A percentile compares a stretch with the other conserved stretches of the same genome.
Conservation (phyloP, 305 asterid genomes). For the Fraxinus baroniana region DNA sequence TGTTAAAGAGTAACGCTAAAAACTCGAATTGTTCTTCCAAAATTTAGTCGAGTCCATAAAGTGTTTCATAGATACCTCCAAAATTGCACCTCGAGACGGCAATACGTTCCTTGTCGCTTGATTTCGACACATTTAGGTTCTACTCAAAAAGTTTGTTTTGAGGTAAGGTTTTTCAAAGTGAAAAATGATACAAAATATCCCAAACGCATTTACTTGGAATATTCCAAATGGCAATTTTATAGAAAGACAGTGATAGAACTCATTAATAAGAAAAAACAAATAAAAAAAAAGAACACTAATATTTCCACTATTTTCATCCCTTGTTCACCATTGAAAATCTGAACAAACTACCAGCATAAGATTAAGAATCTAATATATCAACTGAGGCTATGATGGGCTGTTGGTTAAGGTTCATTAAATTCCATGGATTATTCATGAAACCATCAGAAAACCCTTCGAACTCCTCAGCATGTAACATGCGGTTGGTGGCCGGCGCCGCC, state of each 20-base stretch:
- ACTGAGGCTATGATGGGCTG: constrained; percentile 71
- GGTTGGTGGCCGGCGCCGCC: constrained; percentile 5
- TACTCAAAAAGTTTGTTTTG: too few species aligned
- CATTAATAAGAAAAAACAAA: constrained; percentile 3
- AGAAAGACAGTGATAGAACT: background rate
- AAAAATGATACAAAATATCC: background rate
- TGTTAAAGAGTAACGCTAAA: background rate
- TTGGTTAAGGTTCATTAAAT: constrained; percentile 46
- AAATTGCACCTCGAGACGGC: too few species aligned
- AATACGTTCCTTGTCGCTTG: background rate
- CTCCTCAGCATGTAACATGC: constrained; percentile 27
- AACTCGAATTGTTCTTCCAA: background rate
- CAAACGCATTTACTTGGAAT: background rate
- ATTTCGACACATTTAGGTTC: too few species aligned
- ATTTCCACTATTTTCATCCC: background rate
- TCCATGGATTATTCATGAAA: constrained; percentile 44
- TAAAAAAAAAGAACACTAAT: background rate
- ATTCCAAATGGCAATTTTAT: background rate
- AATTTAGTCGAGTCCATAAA: too few species aligned
- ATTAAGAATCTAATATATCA: constrained; percentile 39
- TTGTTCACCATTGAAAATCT: background rate
- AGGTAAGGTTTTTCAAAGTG: too few species aligned
- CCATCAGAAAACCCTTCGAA: constrained; percentile 26
- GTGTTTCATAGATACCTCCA: too few species aligned
- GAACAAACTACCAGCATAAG: background rate